Evolutionary conservation across 1,139 yeast genomes (phyloP).

Genomic region (Pichia sp.): DNA sequence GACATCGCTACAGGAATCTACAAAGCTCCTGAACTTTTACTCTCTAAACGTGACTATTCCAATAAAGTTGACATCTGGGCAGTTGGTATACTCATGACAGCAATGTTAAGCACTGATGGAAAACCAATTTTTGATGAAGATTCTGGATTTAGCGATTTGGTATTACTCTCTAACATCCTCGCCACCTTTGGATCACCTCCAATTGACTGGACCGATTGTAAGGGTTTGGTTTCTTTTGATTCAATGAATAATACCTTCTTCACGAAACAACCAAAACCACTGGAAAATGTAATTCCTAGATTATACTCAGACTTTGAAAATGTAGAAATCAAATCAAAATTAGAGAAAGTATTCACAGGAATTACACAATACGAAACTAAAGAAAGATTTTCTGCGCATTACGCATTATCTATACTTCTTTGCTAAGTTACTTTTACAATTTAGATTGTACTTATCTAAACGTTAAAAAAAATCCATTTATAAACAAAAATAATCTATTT

Average conservation of each 20-base stretch:
- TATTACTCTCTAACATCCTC: slow-evolving; percentile 62
- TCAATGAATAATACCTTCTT: slow-evolving; percentile 36
- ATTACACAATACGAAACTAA: slow-evolving; percentile 43
- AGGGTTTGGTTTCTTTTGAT: slow-evolving; percentile 38
- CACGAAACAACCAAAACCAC: slow-evolving; percentile 33
- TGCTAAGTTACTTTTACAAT: slow-evolving; percentile 11
- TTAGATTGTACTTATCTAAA: not conserved
- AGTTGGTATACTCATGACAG: slow-evolving; percentile 65
- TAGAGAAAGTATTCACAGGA: slow-evolving; percentile 30
- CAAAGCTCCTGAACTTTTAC: slow-evolving; percentile 82
- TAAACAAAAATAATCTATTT: slow-evolving; percentile 1
- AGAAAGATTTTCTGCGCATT: slow-evolving; percentile 35
- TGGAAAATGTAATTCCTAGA: slow-evolving; percentile 36
- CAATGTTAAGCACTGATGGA: slow-evolving; percentile 50
- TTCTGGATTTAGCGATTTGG: slow-evolving; percentile 56
- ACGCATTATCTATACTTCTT: slow-evolving; percentile 19
- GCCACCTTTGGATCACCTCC: slow-evolving; percentile 69
- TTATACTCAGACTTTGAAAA: slow-evolving; percentile 6
- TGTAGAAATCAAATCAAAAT: not conserved
- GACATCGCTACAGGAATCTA: slow-evolving; percentile 79
- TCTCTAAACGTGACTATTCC: slow-evolving; percentile 64
- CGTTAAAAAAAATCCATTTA: not conserved
- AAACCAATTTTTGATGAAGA: slow-evolving; percentile 41
- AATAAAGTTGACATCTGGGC: slow-evolving; percentile 80
- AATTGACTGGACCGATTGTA: slow-evolving; percentile 47